Percentiles rank a stretch among this genome's conserved stretches.
Evolutionary conservation across 371 early-diverging fungal species (phyloP).

Genomic region (Encephalitozoon romaleae): DNA sequence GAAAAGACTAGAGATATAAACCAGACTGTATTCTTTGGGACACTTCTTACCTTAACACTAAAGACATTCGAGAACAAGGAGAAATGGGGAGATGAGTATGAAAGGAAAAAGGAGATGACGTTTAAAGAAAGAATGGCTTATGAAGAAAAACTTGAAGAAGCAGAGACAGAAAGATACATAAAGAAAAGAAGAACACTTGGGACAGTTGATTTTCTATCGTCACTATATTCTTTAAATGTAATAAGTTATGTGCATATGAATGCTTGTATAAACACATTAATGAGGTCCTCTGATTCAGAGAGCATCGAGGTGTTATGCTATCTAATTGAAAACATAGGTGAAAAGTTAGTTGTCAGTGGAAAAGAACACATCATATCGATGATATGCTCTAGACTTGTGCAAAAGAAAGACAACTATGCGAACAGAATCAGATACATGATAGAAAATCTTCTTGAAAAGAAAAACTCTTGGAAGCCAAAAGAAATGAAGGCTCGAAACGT

Average conservation of each 20-base stretch:
- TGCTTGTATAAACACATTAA: conserved; percentile 4
- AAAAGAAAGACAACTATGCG: conserved; percentile 18
- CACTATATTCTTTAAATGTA: conserved; percentile 28
- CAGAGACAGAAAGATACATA: conserved; percentile 17
- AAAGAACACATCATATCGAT: conserved; percentile 20
- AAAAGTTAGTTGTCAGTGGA: conserved; percentile 9
- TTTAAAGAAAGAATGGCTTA: neutral
- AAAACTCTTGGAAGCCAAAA: conserved; percentile 1
- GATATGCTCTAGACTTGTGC: conserved; percentile 6
- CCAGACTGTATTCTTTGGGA: conserved; percentile 51
- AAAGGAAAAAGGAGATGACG: neutral
- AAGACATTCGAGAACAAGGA: conserved; percentile 30
- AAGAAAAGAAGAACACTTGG: conserved; percentile 40
- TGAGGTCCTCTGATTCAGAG: conserved; percentile 20
- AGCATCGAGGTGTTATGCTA: conserved; percentile 41
- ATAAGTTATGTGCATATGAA: conserved; percentile 23
- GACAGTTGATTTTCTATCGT: conserved; percentile 23
- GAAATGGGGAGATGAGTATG: conserved; percentile 20
- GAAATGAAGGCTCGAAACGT: conserved; percentile 9
- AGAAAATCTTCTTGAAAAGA: conserved; percentile 17
- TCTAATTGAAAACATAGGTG: conserved; percentile 13
- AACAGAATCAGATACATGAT: conserved; percentile 38
- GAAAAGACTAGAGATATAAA: conserved; percentile 22
- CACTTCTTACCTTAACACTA: conserved; percentile 21
- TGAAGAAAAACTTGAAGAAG: conserved; percentile 43